Conservation (phyloP, 345 rosid species). For the Excoecaria cochinchinensis region DNA sequence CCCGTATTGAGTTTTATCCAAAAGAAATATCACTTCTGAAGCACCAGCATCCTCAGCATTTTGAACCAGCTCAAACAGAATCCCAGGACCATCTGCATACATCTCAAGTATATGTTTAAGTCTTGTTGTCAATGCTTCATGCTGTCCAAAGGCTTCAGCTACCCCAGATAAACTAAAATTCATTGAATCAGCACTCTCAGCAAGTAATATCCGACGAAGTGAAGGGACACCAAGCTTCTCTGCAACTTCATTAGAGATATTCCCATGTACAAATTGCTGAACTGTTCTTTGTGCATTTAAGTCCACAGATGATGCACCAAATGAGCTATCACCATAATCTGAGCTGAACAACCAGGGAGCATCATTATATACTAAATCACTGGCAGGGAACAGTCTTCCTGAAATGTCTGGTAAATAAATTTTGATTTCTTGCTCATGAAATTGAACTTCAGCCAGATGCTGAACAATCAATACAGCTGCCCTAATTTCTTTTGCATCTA, state of each 20-base stretch:
- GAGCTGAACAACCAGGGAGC: constrained; percentile 96
- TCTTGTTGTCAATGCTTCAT: constrained; percentile 95
- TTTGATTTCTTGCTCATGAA: constrained; percentile 51
- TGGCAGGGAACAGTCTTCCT: constrained; percentile 69
- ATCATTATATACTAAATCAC: constrained; percentile 85
- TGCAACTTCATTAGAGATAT: constrained; percentile 92
- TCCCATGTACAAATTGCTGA: constrained; percentile 84
- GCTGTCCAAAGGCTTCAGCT: constrained; percentile 99
- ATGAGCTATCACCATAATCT: constrained; percentile 50
- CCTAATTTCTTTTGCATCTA: constrained; percentile 72
- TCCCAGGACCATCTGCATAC: constrained; percentile 99
- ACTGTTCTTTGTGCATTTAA: constrained; percentile 61
- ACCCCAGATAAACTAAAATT: constrained; percentile 89
- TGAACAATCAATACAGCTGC: constrained; percentile 81
- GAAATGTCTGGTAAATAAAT: constrained; percentile 86
- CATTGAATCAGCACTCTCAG: constrained; percentile 98
- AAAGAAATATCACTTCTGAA: constrained; percentile 82
- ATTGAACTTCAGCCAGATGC: constrained; percentile 78
- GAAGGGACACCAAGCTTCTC: constrained; percentile 96
- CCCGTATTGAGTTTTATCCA: constrained; percentile 94
- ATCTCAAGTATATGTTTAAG: constrained; percentile 95
- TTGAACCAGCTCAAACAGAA: constrained; percentile 89
- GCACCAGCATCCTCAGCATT: constrained; percentile 99
- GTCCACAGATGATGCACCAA: constrained; percentile 52
- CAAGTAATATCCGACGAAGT: constrained; percentile 86